These are phyloP conservation scores for Komagataella pseudopastoris DNA, from an alignment of 805 yeast genomes.

Conservation along the genomic window DNA sequence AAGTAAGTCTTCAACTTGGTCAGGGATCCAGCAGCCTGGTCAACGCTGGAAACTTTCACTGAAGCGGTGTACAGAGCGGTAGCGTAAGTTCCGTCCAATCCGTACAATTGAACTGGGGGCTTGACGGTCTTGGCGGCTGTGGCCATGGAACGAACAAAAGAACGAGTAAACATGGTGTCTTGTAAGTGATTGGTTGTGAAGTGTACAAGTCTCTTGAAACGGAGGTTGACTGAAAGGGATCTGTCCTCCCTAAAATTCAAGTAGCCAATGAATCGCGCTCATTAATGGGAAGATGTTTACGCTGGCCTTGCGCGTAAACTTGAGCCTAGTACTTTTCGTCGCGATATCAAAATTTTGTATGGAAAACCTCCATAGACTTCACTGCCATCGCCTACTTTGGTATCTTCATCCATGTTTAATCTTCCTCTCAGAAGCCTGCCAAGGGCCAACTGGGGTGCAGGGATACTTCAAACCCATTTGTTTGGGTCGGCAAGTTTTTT, in stretches of 20 bases:
- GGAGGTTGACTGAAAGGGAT: background rate
- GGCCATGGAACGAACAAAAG: constrained; percentile 60
- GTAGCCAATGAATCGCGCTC: background rate
- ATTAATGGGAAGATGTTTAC: background rate
- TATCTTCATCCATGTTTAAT: background rate
- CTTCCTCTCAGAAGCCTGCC: background rate
- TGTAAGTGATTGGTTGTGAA: background rate
- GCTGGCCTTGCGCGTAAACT: background rate
- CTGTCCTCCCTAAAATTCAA: background rate
- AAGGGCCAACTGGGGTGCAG: background rate
- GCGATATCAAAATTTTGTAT: background rate
- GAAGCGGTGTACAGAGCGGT: constrained; percentile 89
- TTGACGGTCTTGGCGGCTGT: constrained; percentile 43
- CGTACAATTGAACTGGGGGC: constrained; percentile 90
- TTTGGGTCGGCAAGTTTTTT: background rate
- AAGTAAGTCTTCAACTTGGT: constrained; percentile 40
- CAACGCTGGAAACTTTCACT: constrained; percentile 65
- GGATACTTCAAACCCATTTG: background rate
- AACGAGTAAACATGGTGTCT: constrained; percentile 43
- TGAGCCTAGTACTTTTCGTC: background rate
- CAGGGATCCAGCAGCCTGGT: constrained; percentile 53
- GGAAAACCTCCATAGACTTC: background rate
- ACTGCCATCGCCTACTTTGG: background rate
- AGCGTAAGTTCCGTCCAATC: constrained; percentile 95
- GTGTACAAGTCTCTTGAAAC: background rate